phyloP scores from a whole-genome alignment of 2,329 filamentous ascomycete species.

The Rutstroemia sp. region DNA sequence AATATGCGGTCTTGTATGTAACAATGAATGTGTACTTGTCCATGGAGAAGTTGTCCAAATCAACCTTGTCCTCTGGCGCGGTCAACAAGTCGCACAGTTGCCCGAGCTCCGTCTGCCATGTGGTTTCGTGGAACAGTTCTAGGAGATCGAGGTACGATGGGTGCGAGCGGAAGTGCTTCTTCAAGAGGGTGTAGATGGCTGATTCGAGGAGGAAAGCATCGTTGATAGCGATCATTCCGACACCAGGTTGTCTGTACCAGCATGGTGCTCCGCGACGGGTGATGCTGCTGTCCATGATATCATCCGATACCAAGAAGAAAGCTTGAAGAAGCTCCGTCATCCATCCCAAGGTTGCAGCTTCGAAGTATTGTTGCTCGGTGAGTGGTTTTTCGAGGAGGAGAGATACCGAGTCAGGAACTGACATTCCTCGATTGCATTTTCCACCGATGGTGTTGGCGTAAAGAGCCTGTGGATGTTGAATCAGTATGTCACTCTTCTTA shows the following conservation, averaged over 20 bases:
- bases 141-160: slow-evolving; percentile 83
- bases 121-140: slow-evolving; percentile 93
- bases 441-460: slow-evolving; percentile 84
- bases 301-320: slow-evolving; percentile 97
- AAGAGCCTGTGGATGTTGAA: slow-evolving; percentile 51
- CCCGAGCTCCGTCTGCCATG: slow-evolving; percentile 90
- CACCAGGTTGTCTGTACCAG: slow-evolving; percentile 87
- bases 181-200: slow-evolving; percentile 82
- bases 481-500: slow-evolving; percentile 4
- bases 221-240: slow-evolving; percentile 97
- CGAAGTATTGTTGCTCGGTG: slow-evolving; percentile 76
- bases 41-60: slow-evolving; percentile 91
- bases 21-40: slow-evolving; percentile 98
- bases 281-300: slow-evolving; percentile 96
- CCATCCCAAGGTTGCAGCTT: slow-evolving; percentile 85
- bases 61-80: slow-evolving; percentile 85
- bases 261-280: slow-evolving; percentile 91
- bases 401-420: slow-evolving; percentile 83
- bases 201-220: slow-evolving; percentile 94
- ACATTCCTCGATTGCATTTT: slow-evolving; percentile 99
- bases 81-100: slow-evolving; percentile 93
- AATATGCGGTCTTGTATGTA: slow-evolving; percentile 99
- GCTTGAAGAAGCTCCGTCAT: slow-evolving; percentile 97
- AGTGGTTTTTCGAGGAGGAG: slow-evolving; percentile 68
- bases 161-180: slow-evolving; percentile 87